phyloP scores from a whole-genome alignment of 1,284 basidiomycete genomes.

The Inonotus hispidus region DNA sequence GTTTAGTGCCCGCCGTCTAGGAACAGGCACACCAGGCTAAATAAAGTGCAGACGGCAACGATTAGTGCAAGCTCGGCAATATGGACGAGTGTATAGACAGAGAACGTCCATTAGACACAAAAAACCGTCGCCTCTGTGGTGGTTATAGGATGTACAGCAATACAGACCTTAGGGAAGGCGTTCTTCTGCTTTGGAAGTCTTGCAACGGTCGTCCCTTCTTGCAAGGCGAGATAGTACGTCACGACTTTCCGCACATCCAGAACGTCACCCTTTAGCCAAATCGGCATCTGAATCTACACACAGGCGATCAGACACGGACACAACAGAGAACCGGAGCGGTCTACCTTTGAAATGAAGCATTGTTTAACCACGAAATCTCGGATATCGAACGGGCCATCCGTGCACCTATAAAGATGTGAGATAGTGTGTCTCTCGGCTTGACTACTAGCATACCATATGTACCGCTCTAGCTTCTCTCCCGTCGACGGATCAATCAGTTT shows the following conservation, averaged over 20 bases:
- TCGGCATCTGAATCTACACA: constrained; percentile 55
- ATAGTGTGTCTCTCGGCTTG: no score
- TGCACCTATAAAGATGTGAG: constrained; percentile 56
- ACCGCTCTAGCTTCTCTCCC: constrained; percentile 51
- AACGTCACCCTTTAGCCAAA: constrained; percentile 65
- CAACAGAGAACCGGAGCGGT: constrained; percentile 27
- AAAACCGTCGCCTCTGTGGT: background rate
- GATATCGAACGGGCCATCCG: constrained; percentile 78
- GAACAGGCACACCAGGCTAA: constrained; percentile 5
- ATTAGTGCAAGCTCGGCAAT: background rate
- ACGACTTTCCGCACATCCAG: constrained; percentile 65
- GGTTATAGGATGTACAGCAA: background rate
- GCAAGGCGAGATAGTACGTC: constrained; percentile 34
- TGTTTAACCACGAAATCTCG: constrained; percentile 84
- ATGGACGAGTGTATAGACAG: background rate
- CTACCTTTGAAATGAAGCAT: constrained; percentile 76
- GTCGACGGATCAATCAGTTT: constrained; percentile 56
- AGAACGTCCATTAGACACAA: background rate
- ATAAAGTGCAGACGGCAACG: background rate
- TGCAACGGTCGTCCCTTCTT: constrained; percentile 21
- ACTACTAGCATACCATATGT: constrained; percentile 21
- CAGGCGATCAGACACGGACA: constrained; percentile 31
- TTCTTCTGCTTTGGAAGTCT: constrained; percentile 20
- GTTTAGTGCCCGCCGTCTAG: constrained; percentile 42
- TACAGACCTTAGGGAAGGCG: constrained; percentile 12